Percentiles rank a stretch among this genome's conserved stretches.
These are phyloP conservation scores for Mollisiaceae sp. DNA, from an alignment of 2,329 filamentous ascomycete genomes.

Conservation along the genomic window DNA sequence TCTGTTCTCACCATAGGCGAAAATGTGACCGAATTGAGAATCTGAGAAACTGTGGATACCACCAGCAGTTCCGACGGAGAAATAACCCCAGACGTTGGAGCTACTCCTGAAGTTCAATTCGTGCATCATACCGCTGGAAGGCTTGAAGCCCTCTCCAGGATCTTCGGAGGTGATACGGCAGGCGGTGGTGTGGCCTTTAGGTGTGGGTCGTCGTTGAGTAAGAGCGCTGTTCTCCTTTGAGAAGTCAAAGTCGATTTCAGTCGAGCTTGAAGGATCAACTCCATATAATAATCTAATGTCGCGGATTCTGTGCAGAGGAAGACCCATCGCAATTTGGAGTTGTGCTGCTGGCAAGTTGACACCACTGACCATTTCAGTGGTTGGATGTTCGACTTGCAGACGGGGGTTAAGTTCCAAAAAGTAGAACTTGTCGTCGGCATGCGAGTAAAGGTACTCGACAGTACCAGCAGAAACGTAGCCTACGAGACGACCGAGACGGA, in stretches of 20 bases:
- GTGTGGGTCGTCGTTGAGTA: constrained; percentile 86
- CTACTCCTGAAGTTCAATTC: constrained; percentile 98
- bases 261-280: constrained; percentile 84
- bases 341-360: constrained; percentile 97
- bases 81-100: constrained; percentile 99
- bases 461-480: constrained; percentile 99
- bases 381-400: constrained; percentile 99
- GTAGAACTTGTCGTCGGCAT: constrained; percentile 98
- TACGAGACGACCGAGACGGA: constrained; percentile 90
- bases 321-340: constrained; percentile 98
- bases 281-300: constrained; percentile 97
- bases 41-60: constrained; percentile 99
- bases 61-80: constrained; percentile 95
- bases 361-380: constrained; percentile 98
- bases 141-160: constrained; percentile 99
- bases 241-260: constrained; percentile 96
- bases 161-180: constrained; percentile 99
- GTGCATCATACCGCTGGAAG: constrained; percentile 98
- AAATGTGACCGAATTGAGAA: constrained; percentile 98
- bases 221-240: constrained; percentile 81
- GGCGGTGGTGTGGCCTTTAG: constrained; percentile 96
- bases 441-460: constrained; percentile 98
- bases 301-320: constrained; percentile 91
- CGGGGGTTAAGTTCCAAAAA: constrained; percentile 98
- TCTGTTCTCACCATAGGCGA: constrained; percentile 97